A percentile compares a stretch with the other conserved stretches of the same genome.
Evolutionary conservation across 805 yeast genomes (phyloP).

Genomic region (Candida hungchunana): DNA sequence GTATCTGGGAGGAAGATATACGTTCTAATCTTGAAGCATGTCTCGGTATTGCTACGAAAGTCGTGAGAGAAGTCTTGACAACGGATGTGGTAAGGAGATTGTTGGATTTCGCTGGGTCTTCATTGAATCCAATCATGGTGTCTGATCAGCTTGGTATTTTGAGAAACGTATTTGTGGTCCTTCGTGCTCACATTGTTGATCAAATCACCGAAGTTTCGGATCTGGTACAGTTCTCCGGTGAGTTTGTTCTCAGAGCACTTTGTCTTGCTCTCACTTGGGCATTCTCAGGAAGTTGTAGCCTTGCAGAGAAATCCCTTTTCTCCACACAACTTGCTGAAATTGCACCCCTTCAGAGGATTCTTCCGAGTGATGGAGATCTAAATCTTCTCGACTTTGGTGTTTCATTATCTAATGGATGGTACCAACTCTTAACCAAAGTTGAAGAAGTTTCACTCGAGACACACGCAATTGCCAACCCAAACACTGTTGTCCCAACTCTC

Average conservation of each 20-base stretch:
- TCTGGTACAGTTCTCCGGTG: neutral
- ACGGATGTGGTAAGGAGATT: neutral
- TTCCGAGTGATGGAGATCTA: constrained; percentile 16
- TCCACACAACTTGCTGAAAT: constrained; percentile 26
- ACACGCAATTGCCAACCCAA: constrained; percentile 50
- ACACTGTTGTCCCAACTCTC: constrained; percentile 67
- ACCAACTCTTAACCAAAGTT: constrained; percentile 45
- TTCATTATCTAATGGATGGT: constrained; percentile 48
- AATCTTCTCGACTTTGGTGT: constrained; percentile 34
- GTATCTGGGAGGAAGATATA: constrained; percentile 4
- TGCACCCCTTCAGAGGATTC: constrained; percentile 19
- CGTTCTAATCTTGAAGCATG: neutral
- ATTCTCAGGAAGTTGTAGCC: constrained; percentile 52
- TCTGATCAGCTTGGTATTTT: neutral
- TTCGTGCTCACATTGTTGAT: no score
- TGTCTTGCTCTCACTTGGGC: constrained; percentile 52
- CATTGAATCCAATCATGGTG: constrained; percentile 12
- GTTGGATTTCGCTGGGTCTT: neutral
- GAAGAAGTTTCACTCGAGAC: constrained; percentile 36
- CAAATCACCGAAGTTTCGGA: neutral
- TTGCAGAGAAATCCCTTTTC: constrained; percentile 36
- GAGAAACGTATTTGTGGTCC: constrained; percentile 6
- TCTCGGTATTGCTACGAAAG: neutral
- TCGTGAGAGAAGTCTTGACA: constrained; percentile 5
- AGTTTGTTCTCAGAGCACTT: constrained; percentile 16